Base-by-base conservation (phyloP, 2,329 filamentous ascomycete species). In the Venturia aucupariae region DNA sequence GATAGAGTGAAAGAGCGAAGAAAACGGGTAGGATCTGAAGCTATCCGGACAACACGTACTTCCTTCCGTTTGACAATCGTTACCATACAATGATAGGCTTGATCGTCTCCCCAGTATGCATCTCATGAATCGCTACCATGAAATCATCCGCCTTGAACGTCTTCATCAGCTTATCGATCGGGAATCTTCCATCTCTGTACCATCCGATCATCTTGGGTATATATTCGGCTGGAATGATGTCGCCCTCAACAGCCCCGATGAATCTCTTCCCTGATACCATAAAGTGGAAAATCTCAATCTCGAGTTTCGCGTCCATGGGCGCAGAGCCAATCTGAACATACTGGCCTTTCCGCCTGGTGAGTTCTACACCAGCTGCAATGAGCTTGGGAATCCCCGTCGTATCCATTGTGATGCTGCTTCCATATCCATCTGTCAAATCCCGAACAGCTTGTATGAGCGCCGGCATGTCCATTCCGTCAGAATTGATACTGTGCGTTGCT, bases 301-400 rank as follows among this genome's bases (percentile, higher is more conserved):
- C 71, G 24, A 82, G 65, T n/a, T 74, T 73, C 6, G 75, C 72
- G 2, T 78, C 76, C 2, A 77, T 76, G 6, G n/a, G 13, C 5
- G 80, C 75, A 0, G 77, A 77, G 0, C 82, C 81, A 22, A 84
- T 78, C 67, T 82, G 78, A 6, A 83, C 75, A 32, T 82, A 74
- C 66, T 78, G 79, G 1, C 80, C 82, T 65, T 75, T 75, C 38
- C 76, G 76, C 15, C 77, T 71, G 5, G 80, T 75, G 41, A 75
- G 75, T 1, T 77, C 72, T 2, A 82, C 66, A 1, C 75, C 76
- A 3, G 77, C 77, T 10, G 77, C 71, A 19, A 82, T 71, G 64
- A 82, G 66, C 46, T 75, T 65, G 44, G 76, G 71, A 0, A 76
- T 75, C 0, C 79, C 82, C 1, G 79, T 83, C 0, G 81, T 82